Conservation (phyloP, 805 yeast species). For the Lipomyces chichibuensis region DNA sequence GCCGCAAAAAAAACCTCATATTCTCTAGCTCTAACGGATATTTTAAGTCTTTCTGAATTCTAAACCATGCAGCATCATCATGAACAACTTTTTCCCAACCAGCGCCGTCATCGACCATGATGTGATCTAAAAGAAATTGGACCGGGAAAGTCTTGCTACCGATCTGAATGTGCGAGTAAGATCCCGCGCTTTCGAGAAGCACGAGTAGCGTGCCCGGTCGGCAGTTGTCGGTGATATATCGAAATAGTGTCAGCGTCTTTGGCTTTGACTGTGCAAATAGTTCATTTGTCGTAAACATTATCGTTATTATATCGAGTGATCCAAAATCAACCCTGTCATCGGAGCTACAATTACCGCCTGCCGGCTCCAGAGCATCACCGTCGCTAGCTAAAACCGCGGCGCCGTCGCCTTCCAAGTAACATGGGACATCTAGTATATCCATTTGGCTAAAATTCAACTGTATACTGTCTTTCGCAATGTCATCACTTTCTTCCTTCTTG, state of each 20-base stretch:
- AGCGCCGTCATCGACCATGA: conserved; percentile 48
- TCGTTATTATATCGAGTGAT: conserved; percentile 59
- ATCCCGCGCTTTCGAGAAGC: conserved; percentile 86
- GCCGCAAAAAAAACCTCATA: conserved; percentile 81
- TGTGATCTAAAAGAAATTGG: conserved; percentile 74
- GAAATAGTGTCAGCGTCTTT: conserved; percentile 62
- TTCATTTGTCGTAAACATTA: conserved; percentile 86
- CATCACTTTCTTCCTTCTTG: not conserved
- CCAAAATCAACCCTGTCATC: conserved; percentile 8
- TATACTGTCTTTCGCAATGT: conserved; percentile 1
- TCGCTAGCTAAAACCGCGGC: not conserved
- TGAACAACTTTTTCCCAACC: conserved; percentile 66
- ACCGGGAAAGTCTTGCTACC: conserved; percentile 82
- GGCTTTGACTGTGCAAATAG: conserved; percentile 69
- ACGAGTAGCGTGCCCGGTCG: conserved; percentile 60
- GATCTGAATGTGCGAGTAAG: conserved; percentile 76
- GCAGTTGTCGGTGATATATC: conserved; percentile 56
- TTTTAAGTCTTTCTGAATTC: conserved; percentile 53
- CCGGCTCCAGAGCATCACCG: not conserved
- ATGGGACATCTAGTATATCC: conserved; percentile 35
- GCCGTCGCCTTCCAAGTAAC: conserved; percentile 7
- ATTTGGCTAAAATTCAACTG: conserved; percentile 22
- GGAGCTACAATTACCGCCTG: not conserved
- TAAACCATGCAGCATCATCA: conserved; percentile 81
- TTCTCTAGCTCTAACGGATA: conserved; percentile 77